Evolutionary conservation across 192 early-diverging fungal species (phyloP).

Genomic region (Coemansia aciculifera): DNA sequence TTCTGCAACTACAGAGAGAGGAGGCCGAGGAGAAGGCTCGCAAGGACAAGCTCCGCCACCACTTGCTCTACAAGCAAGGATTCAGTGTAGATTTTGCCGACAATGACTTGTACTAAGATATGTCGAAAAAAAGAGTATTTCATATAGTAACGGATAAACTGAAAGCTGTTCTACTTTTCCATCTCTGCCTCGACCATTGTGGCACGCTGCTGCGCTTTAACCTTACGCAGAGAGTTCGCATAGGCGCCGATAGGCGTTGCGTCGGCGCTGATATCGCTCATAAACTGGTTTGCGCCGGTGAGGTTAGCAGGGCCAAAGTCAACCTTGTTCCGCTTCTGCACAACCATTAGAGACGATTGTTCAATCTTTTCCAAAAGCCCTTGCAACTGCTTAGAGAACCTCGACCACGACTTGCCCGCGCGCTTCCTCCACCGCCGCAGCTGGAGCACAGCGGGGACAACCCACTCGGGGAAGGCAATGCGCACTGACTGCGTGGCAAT

Average conservation of each 20-base stretch:
- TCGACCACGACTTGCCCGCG: conserved; percentile 64
- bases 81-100: conserved; percentile 85
- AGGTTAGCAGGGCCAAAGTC: conserved; percentile 65
- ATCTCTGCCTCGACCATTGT: conserved; percentile 47
- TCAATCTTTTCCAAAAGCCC: conserved; percentile 86
- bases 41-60: conserved; percentile 70
- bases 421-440: conserved; percentile 85
- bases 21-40: conserved; percentile 75
- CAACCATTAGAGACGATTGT: conserved; percentile 74
- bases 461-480: conserved; percentile 95
- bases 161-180: conserved; percentile 6
- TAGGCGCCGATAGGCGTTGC: conserved; percentile 55
- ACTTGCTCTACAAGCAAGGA: conserved; percentile 79
- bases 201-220: conserved; percentile 57
- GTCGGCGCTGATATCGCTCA: conserved; percentile 40
- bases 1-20: conserved; percentile 70
- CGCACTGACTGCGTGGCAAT: conserved; percentile 70
- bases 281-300: conserved; percentile 52
- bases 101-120: conserved; percentile 73
- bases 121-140: conserved; percentile 5
- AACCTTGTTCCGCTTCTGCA: conserved; percentile 64
- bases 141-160: not conserved
- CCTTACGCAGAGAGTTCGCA: conserved; percentile 53
- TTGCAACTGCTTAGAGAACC: conserved; percentile 79
- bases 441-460: conserved; percentile 81